Evolutionary conservation across 176 grass and related monocot genomes (phyloP).

Genomic region (Sorghum bicolor): DNA sequence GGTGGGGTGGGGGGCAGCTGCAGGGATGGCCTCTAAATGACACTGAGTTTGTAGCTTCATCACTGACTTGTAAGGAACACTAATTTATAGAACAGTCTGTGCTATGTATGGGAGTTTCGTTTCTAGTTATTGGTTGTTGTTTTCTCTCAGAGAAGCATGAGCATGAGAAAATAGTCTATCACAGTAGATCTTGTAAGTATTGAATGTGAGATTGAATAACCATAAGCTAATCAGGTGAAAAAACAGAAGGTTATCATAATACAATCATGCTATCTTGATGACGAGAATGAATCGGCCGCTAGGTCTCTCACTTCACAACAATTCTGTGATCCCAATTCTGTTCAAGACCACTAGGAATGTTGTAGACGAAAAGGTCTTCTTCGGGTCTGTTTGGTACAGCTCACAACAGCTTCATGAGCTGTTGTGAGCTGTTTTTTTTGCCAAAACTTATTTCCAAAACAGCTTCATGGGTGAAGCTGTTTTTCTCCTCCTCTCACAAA

Average conservation of each 20-base stretch:
- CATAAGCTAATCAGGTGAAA: conserved; percentile 3
- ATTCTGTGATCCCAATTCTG: conserved; percentile 31
- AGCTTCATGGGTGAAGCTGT: too few relatives aligned
- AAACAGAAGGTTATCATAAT: background rate
- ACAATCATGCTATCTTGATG: conserved; percentile 45
- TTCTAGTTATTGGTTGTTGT: background rate
- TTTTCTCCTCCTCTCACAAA: too few relatives aligned
- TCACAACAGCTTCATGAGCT: too few relatives aligned
- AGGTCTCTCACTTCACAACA: conserved; percentile 26
- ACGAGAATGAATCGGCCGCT: background rate
- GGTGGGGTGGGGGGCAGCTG: background rate
- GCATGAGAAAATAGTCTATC: background rate
- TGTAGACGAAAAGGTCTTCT: conserved; percentile 29
- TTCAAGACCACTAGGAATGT: conserved; percentile 24
- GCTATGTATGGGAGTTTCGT: background rate
- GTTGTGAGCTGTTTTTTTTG: too few relatives aligned
- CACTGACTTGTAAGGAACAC: background rate
- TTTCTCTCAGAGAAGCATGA: conserved; percentile 1
- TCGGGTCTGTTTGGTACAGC: background rate
- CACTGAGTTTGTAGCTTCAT: conserved; percentile 1
- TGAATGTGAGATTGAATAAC: background rate
- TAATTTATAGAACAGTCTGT: conserved; percentile 3
- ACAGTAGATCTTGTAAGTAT: background rate
- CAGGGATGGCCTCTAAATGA: conserved; percentile 1
- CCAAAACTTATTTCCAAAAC: background rate